Evolutionary conservation across 345 rosid genomes (phyloP), one percentile per base, ranked within the genome.

Genomic region (Eucalyptus grandis): DNA sequence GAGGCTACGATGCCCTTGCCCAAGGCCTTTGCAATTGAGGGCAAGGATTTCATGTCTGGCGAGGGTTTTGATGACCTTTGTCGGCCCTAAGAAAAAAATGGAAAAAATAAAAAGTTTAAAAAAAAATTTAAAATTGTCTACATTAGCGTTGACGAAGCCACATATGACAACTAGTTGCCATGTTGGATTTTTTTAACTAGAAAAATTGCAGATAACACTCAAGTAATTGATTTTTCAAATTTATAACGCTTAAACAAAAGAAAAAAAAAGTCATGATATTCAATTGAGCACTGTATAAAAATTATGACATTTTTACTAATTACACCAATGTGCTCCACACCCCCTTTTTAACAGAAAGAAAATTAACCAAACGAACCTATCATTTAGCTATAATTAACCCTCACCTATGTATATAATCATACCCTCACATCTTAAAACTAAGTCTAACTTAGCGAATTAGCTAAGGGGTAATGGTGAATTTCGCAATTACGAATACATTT

Each of bases 231-330:
- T 6, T 6, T 51, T 49, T 49, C 6, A 49, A 49, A 49, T 43
- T 43, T 43, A 1, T 43, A 6, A 6, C 6, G 7, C 43, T 43
- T 6, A 43, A 43, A 43, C 7, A 43, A 43, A 6, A 5, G 43
- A 6, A 43, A 6, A 43, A 49, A 50, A 15, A 50, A 14, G 3
- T 50, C 3, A 50, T 6, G 8, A 0, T 6, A 50, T 50, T 16
- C 0, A 15, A 50, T 0, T 6, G 7, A 50, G 8, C 1, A 0
- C 0, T 3, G 0, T 50, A 6, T 2, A 2, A 51, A 16, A 3
- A 16, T 51, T 16, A 16, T 51, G 8, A 51, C 21, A 49, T 0
- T 2, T 8, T 8, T 16, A 51, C 0, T 6, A 3, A 3, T 53
- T 53, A 53, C 11, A 19, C 5, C 10, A 19, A 0, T 2, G 22